Evolutionary conservation across 306 rosid species (phyloP).

Genomic region (Rubus parviflorus): DNA sequence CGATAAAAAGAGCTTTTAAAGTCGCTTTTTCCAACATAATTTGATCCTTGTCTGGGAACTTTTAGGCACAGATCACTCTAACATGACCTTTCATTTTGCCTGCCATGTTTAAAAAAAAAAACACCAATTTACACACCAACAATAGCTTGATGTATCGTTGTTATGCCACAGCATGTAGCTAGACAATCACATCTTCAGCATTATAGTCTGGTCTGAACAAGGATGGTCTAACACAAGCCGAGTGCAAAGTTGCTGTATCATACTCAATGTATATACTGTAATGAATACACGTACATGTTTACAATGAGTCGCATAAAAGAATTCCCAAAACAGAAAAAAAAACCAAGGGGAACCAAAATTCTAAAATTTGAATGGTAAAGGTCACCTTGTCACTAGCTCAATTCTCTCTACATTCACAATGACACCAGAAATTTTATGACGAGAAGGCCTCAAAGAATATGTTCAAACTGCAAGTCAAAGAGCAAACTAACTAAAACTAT

Average conservation of each 20-base stretch:
- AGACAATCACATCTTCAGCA: no score
- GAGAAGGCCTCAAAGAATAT: slow-evolving; percentile 56
- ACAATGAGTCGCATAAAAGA: slow-evolving; percentile 33
- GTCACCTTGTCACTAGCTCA: slow-evolving; percentile 35
- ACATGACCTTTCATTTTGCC: no score
- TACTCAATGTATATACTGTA: slow-evolving; percentile 31
- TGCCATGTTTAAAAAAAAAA: no score
- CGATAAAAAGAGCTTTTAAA: no score
- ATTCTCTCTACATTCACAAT: slow-evolving; percentile 62
- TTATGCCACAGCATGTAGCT: no score
- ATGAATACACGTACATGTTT: slow-evolving; percentile 46
- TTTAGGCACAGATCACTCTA: neutral
- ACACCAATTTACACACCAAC: neutral
- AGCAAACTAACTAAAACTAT: slow-evolving; percentile 47
- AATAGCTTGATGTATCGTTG: neutral
- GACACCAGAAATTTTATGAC: slow-evolving; percentile 35
- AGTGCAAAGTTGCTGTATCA: neutral
- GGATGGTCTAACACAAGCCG: neutral
- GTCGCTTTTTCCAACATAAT: neutral
- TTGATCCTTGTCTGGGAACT: neutral
- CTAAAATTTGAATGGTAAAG: slow-evolving; percentile 41
- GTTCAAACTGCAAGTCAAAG: slow-evolving; percentile 27
- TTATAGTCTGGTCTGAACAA: neutral
- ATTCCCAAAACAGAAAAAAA: slow-evolving; percentile 20
- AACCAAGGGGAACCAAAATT: slow-evolving; percentile 18